A percentile compares a stretch with the other conserved stretches of the same genome.
phyloP scores from a whole-genome alignment of 2,329 filamentous ascomycete species.

The Beauveria rudraprayagi region DNA sequence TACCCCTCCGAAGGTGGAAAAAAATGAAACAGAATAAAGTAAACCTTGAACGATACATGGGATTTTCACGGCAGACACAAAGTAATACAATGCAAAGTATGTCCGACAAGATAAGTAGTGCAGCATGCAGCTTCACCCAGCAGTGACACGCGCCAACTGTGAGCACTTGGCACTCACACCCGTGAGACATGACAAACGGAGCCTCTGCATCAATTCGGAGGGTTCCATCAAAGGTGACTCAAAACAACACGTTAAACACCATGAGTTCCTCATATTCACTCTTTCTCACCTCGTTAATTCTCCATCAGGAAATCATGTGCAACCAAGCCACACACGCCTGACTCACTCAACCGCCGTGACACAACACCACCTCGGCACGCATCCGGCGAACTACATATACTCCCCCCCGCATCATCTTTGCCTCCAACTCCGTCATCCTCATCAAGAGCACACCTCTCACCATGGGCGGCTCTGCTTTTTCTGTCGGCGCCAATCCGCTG shows the following conservation, averaged over 20 bases:
- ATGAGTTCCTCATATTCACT: neutral
- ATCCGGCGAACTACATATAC: neutral
- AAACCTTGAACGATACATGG: too few species aligned
- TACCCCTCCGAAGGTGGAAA: too few species aligned
- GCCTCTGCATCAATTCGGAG: neutral
- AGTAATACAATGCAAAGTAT: too few species aligned
- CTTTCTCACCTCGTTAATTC: neutral
- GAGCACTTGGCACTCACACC: neutral
- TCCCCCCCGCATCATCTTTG: neutral
- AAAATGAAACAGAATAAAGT: too few species aligned
- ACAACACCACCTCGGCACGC: neutral
- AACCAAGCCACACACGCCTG: neutral
- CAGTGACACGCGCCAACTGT: neutral
- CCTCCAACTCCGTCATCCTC: neutral
- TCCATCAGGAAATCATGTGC: neutral
- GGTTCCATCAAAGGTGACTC: neutral
- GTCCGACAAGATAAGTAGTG: neutral
- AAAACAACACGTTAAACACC: neutral
- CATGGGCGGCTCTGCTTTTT: slow-evolving; percentile 63
- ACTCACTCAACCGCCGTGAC: neutral
- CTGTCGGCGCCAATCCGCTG: slow-evolving; percentile 37
- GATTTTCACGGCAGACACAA: neutral
- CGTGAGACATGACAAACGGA: neutral
- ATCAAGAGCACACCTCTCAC: neutral
- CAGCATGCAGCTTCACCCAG: neutral